A percentile compares a stretch with the other conserved stretches of the same genome.
These are phyloP conservation scores for Garcia nutans DNA, from an alignment of 345 rosid species.

Conservation along the genomic window DNA sequence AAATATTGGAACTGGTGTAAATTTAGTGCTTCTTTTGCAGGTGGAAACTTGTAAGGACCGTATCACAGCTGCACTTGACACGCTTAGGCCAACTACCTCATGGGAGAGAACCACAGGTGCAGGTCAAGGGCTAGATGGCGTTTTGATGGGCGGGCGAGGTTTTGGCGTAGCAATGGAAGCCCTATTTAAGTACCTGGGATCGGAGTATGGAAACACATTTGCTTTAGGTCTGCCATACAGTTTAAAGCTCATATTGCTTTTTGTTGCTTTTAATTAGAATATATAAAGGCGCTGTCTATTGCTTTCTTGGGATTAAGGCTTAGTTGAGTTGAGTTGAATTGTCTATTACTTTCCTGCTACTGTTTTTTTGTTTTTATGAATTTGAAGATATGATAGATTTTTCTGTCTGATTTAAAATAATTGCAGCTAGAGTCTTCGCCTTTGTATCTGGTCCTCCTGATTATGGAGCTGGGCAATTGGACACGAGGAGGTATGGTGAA, in stretches of 20 bases:
- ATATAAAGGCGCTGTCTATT: neutral
- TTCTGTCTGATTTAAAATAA: constrained; percentile 25
- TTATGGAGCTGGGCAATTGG: constrained; percentile 96
- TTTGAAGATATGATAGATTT: constrained; percentile 5
- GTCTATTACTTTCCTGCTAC: neutral
- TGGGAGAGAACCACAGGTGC: constrained; percentile 93
- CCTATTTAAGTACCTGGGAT: constrained; percentile 85
- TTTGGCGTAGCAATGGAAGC: constrained; percentile 98
- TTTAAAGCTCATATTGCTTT: constrained; percentile 25
- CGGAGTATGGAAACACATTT: constrained; percentile 93
- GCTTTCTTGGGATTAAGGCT: neutral
- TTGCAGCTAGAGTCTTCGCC: constrained; percentile 93
- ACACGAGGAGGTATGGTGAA: constrained; percentile 95
- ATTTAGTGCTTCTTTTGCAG: constrained; percentile 35
- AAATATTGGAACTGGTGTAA: constrained; percentile 11
- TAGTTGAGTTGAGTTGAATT: too few relatives aligned
- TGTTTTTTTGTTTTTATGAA: neutral
- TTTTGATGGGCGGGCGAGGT: constrained; percentile 95
- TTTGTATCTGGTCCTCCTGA: constrained; percentile 99
- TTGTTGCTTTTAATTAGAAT: neutral
- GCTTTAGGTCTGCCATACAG: constrained; percentile 66
- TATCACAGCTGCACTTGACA: constrained; percentile 88
- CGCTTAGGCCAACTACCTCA: constrained; percentile 88
- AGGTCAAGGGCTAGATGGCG: constrained; percentile 76
- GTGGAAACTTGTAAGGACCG: constrained; percentile 92